phyloP scores from a whole-genome alignment of 495 filamentous ascomycete species.

The Schizothecium vesticola region DNA sequence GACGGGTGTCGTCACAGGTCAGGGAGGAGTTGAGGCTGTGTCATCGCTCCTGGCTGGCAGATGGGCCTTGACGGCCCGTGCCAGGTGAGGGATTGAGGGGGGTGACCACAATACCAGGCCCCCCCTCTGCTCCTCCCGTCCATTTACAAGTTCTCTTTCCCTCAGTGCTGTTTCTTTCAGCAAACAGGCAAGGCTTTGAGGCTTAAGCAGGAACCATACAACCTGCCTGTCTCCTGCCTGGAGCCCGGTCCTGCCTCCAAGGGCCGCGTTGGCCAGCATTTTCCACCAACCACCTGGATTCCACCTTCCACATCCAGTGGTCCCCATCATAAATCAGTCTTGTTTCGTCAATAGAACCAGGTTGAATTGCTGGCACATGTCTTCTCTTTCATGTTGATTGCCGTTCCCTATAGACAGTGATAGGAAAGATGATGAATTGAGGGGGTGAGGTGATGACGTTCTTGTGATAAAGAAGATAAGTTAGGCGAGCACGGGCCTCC shows the following conservation, averaged over 20 bases:
- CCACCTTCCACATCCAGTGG: too few relatives aligned
- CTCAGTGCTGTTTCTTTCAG: not conserved
- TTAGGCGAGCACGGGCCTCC: not conserved
- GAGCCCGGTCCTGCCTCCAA: not conserved
- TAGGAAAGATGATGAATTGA: too few relatives aligned
- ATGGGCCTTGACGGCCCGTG: not conserved
- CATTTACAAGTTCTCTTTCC: not conserved
- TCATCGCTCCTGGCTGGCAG: not conserved
- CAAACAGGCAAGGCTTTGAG: not conserved
- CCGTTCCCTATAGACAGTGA: too few relatives aligned
- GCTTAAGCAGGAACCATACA: not conserved
- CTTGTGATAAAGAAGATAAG: not conserved
- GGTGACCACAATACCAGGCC: not conserved
- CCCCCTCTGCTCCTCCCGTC: too few relatives aligned
- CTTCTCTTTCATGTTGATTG: too few relatives aligned
- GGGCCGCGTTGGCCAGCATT: not conserved
- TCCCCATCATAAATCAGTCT: too few relatives aligned
- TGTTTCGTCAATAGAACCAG: too few relatives aligned
- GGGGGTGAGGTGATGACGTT: too few relatives aligned
- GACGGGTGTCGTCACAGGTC: conserved; percentile 17
- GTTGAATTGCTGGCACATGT: too few relatives aligned
- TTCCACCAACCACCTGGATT: not conserved
- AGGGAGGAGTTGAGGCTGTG: not conserved
- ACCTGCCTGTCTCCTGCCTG: not conserved
- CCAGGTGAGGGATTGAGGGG: not conserved